Base-by-base conservation (phyloP, 176 grass and related monocot genomes). In the Cymbopogon citratus region DNA sequence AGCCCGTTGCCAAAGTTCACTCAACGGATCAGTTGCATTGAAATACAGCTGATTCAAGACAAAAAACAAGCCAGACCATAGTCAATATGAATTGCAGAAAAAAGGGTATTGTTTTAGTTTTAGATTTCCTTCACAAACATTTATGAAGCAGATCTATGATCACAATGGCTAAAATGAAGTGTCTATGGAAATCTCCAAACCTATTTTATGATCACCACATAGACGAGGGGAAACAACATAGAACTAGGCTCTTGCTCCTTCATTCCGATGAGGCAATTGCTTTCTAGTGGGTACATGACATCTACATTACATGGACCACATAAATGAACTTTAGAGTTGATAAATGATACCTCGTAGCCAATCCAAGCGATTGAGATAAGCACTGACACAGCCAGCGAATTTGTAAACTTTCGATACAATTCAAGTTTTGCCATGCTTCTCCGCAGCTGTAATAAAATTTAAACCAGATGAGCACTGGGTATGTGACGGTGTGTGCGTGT, bases 341-440 rank as follows among this genome's bases (percentile, higher is more conserved):
- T 52, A 60, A 2, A 63, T 80, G 43, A 46, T 95, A 99, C 96
- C 96, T 99, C 96, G 87, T 95, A 99, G 74, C 96, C 96, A 87
- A 95, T 99, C 96, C 96, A 99, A 51, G 91, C 89, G 84, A 99
- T 90, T 33, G 96, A 99, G 43, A 99, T 89, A 85, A 99, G 92
- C 69, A 99, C 93, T 19, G 93, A 93, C 25, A 93, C 71, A 27
- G 96, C 93, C 68, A 99, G 88, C 57, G 80, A 90, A 90, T 99
- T 99, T 44, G 92, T 99, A 41, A 99, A 99, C 87, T 99, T 99
- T 19, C 96, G 78, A 84, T 99, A 99, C 19, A 99, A 76, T 78
- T 95, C 96, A 86, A 99, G 92, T 84, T 99, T 99, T 70, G 91
- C 92, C 64, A 93, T 95, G 85, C 92, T 99, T 91, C 89, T 95